Conservation (phyloP, 495 filamentous ascomycete species). For the Podospora anserina region DNA sequence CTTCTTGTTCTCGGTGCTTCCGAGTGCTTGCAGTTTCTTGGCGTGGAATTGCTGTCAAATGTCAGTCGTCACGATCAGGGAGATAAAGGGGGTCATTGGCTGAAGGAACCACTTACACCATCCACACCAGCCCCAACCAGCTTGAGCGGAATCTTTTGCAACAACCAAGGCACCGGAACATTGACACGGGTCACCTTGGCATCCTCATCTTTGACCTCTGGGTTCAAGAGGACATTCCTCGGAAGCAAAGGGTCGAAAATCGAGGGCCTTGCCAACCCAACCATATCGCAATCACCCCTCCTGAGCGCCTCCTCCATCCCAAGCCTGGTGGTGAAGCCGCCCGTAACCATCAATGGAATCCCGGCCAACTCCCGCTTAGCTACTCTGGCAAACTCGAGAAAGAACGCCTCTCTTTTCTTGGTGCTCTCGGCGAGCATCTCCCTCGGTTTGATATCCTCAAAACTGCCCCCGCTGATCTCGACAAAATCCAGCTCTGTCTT, state of each 20-base stretch:
- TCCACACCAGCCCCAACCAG: slow-evolving; percentile 46
- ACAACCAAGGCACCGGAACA: slow-evolving; percentile 35
- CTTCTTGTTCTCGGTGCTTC: background rate
- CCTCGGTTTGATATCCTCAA: slow-evolving; percentile 43
- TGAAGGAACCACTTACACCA: slow-evolving; percentile 30
- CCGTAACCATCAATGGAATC: slow-evolving; percentile 45
- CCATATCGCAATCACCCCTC: slow-evolving; percentile 54
- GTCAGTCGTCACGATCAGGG: background rate
- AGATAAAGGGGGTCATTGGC: background rate
- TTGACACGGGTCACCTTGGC: slow-evolving; percentile 42
- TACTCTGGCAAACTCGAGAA: slow-evolving; percentile 53
- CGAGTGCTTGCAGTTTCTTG: slow-evolving; percentile 1
- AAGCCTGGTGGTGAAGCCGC: slow-evolving; percentile 53
- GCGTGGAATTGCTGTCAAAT: background rate
- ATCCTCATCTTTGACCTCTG: slow-evolving; percentile 47
- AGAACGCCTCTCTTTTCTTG: slow-evolving; percentile 57
- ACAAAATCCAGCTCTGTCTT: slow-evolving; percentile 59
- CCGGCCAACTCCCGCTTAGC: slow-evolving; percentile 44
- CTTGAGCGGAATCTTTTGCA: slow-evolving; percentile 36
- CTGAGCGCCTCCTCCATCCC: slow-evolving; percentile 54
- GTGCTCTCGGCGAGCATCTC: slow-evolving; percentile 36
- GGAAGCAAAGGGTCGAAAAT: slow-evolving; percentile 50
- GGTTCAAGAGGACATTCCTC: slow-evolving; percentile 50
- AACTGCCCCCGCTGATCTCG: slow-evolving; percentile 59
- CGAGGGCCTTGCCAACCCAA: slow-evolving; percentile 57